Base-by-base conservation (phyloP, 2,329 filamentous ascomycete species). In the Uncinocarpus reesii region DNA sequence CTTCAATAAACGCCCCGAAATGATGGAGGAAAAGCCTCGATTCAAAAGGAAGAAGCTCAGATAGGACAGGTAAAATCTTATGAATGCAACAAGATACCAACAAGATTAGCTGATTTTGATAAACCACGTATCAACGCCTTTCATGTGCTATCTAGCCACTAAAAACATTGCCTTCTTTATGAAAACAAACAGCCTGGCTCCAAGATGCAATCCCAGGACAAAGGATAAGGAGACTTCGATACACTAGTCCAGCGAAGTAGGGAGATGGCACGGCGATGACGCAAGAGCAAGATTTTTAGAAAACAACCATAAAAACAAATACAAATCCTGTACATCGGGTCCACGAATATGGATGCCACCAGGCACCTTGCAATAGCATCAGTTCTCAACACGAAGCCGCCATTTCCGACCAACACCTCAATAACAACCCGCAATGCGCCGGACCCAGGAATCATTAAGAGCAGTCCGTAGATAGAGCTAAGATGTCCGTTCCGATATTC, bases 291-390 rank as follows among this genome's bases (percentile, higher is more conserved):
- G 4, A 46, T 34, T 38, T 47, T 38, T 7, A 32, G 36, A 40
- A n/a, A 29, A 38, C 15, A 36, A 32, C 31, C 8, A 38, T 37
- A 37, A 10, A 18, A 21, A 18, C 31, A 36, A 20, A 40, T 26
- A 47, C 31, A 24, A 47, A 45, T 38, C 24, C 44, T 40, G 36
- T 47, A 47, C 44, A 47, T 31, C n/a, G 34, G 15, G n/a, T 40
- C 13, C 24, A 47, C 34, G 34, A 21, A 21, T 16, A 15, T 40
- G 23, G 26, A 31, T 21, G 31, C 20, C 34, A 24, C 34, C 18
- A 4, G 44, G 44, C 24, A 31, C 7, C 24, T 47, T 47, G 18
- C 15, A 29, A 36, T 11, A 29, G 29, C 18, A 29, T 23, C 13
- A 18, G 11, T n/a, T 29, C 13, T 47, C 20, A 40, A 21, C n/a